Evolutionary conservation across 306 rosid genomes (phyloP).

Genomic region (Cucurbita ficifolia): DNA sequence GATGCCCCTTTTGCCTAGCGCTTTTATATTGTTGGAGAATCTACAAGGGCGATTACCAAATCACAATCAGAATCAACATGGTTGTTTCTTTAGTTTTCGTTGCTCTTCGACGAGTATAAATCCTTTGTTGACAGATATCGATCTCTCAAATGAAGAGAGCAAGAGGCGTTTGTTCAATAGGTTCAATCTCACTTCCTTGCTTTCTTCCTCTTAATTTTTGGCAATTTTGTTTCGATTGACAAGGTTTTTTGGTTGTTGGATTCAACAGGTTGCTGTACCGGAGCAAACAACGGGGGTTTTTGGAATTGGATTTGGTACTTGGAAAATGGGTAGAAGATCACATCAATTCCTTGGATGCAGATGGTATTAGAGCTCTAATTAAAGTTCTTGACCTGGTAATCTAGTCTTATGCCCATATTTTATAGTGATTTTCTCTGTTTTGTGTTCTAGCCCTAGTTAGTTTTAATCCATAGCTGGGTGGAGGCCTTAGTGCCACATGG

Average conservation of each 20-base stretch:
- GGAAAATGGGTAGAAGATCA: conserved; percentile 90
- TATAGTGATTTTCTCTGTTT: background rate
- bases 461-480: background rate
- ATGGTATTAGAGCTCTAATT: conserved; percentile 40
- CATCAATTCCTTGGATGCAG: conserved; percentile 56
- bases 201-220: background rate
- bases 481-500: too few species aligned
- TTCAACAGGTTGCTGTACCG: conserved; percentile 46
- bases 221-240: background rate
- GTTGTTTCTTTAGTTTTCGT: conserved; percentile 8
- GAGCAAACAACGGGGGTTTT: conserved; percentile 83
- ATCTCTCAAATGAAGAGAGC: conserved; percentile 57
- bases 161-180: conserved; percentile 65
- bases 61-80: conserved; percentile 5
- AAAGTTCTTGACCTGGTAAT: conserved; percentile 64
- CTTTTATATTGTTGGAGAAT: background rate
- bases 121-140: conserved; percentile 14
- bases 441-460: background rate
- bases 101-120: conserved; percentile 19
- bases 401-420: background rate
- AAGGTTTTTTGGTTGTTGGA: background rate
- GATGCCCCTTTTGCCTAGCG: background rate
- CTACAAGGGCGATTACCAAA: background rate
- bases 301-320: conserved; percentile 76
- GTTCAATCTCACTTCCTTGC: conserved; percentile 9